Evolutionary conservation across 75 land plant genomes (phyloP), one percentile per base, ranked within the genome.

Genomic region (Cunninghamia lanceolata): DNA sequence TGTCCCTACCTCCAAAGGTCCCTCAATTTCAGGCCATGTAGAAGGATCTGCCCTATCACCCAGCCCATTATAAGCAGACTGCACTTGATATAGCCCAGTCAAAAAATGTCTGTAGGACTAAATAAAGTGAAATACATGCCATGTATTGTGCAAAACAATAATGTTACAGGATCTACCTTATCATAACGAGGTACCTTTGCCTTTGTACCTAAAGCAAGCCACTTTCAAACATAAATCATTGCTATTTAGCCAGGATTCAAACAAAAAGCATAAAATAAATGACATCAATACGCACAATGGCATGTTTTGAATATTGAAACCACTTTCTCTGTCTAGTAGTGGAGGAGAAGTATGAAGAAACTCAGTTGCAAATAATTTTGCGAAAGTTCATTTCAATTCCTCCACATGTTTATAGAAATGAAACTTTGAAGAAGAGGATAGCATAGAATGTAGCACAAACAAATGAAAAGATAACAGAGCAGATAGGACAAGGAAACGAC

Each of bases 11-110:
- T 90, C 87, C 52, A 98, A 85, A 30, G 99, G 99, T 9, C 99
- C 99, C 87, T 96, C 93, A 82, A 95, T 88, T 87, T 93, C 96
- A 66, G 99, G 91, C 99, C 99, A 98, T 79, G 87, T 88, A 19
- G 95, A 97, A 84, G 99, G 94, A 88, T 94, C 96, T 75, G 96
- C 95, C 84, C 99, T 89, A 70, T 98, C 99, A 50, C 99, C 99
- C 77, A 85, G 88, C 71, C 99, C 99, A 87, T 52, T 89, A 85
- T 89, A 88, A 42, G 99, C 99, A 77, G 99, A 96, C 99, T 98
- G 87, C 39, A 92, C 14, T 76, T 21, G 52, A 25, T 1, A 43
- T 56, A 86, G 14, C 68, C 28, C 36, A 17, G 17, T 73, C 6
- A 46, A 84, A 84, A 84, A 84, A 34, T 36, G 38, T 86, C 40